phyloP scores from a whole-genome alignment of 805 yeast genomes.

The Pichia manshurica region DNA sequence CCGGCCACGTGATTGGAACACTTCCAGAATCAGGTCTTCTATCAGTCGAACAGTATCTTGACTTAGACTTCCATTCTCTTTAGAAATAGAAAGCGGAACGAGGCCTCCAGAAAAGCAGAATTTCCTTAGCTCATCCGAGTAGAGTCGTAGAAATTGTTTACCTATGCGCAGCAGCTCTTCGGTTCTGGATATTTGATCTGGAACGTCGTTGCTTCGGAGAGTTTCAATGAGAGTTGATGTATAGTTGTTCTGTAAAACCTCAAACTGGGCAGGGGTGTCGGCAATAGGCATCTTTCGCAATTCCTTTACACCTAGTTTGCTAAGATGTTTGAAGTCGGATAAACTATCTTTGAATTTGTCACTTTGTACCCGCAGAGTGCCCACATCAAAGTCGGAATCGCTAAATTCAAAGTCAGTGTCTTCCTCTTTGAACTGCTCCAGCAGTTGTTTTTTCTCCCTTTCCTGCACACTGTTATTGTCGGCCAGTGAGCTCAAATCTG shows the following conservation, averaged over 20 bases:
- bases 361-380: too few relatives aligned
- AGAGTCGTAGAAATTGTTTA: not conserved
- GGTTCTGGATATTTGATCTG: not conserved
- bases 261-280: not conserved
- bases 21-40: not conserved
- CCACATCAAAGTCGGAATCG: not conserved
- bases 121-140: not conserved
- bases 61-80: not conserved
- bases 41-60: not conserved
- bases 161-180: conserved; percentile 7
- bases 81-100: not conserved
- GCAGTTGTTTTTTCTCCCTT: not conserved
- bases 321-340: not conserved
- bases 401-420: not conserved
- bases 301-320: not conserved
- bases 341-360: too few relatives aligned
- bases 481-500: not conserved
- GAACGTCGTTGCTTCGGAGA: not conserved
- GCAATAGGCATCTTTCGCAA: not conserved
- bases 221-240: not conserved
- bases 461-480: too few relatives aligned
- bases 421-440: not conserved
- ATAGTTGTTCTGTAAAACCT: not conserved
- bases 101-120: not conserved
- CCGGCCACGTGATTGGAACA: not conserved